A percentile compares a stretch with the other conserved stretches of the same genome.
phyloP scores from a whole-genome alignment of 768 basidiomycete species.

The Suillus bovinus region DNA sequence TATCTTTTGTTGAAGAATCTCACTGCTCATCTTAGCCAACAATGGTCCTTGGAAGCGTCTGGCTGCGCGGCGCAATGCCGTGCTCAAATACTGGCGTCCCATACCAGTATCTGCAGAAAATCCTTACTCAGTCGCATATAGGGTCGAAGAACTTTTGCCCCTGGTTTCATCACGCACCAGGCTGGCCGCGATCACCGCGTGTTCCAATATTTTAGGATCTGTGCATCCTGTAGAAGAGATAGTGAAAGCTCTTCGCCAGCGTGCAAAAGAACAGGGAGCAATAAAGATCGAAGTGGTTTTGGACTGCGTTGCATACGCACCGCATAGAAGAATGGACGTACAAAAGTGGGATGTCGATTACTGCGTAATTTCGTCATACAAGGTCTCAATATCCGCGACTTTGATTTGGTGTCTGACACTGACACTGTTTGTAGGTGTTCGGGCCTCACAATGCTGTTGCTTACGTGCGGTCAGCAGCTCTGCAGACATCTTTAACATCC shows the following conservation, averaged over 20 bases:
- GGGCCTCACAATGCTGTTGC: slow-evolving; percentile 71
- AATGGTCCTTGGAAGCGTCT: slow-evolving; percentile 76
- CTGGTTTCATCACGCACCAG: slow-evolving; percentile 67
- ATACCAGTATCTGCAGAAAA: slow-evolving; percentile 51
- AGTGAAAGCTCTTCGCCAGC: slow-evolving; percentile 48
- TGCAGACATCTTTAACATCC: slow-evolving; percentile 52
- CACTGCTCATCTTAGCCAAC: slow-evolving; percentile 50
- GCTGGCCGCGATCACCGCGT: slow-evolving; percentile 71
- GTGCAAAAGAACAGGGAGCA: slow-evolving; percentile 53
- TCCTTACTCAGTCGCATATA: slow-evolving; percentile 62
- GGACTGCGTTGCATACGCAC: slow-evolving; percentile 81
- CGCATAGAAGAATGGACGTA: slow-evolving; percentile 71
- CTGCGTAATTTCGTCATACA: slow-evolving; percentile 72
- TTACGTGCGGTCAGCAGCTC: slow-evolving; percentile 53
- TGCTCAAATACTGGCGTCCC: slow-evolving; percentile 61
- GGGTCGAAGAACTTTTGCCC: slow-evolving; percentile 56
- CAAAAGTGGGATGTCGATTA: slow-evolving; percentile 79
- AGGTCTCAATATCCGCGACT: slow-evolving; percentile 42
- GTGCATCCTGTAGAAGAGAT: slow-evolving; percentile 61
- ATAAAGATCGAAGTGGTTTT: slow-evolving; percentile 65
- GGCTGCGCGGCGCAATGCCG: slow-evolving; percentile 55
- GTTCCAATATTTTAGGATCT: slow-evolving; percentile 75
- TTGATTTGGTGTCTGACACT: not conserved
- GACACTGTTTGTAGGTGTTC: slow-evolving; percentile 52
- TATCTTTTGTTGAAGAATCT: not conserved